A percentile compares a stretch with the other conserved stretches of the same genome.
Conservation (phyloP, 2,329 filamentous ascomycete species). For the Fusarium sp. region DNA sequence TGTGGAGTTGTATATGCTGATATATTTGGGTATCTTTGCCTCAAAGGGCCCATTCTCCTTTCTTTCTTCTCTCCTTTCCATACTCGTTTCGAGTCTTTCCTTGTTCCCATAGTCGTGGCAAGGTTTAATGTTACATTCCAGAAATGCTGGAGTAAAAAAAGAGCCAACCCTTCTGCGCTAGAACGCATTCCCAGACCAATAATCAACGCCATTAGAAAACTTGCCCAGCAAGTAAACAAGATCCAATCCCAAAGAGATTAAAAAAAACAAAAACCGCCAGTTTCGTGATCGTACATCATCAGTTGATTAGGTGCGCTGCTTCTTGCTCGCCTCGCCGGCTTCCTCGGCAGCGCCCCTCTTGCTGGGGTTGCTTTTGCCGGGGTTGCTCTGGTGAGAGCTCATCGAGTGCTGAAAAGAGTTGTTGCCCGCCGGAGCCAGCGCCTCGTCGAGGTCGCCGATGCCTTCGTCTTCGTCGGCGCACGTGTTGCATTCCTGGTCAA, state of each 20-base stretch:
- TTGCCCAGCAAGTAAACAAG: not conserved
- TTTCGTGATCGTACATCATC: not conserved
- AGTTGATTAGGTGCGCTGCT: slow-evolving; percentile 46
- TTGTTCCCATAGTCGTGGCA: not conserved
- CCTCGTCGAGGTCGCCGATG: slow-evolving; percentile 55
- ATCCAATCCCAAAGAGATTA: not conserved
- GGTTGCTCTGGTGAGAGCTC: slow-evolving; percentile 8
- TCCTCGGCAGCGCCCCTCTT: slow-evolving; percentile 39
- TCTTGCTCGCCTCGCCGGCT: slow-evolving; percentile 44
- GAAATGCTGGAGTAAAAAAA: not conserved
- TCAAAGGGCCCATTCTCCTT: not conserved
- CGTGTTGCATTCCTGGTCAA: slow-evolving; percentile 61
- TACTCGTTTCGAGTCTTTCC: not conserved
- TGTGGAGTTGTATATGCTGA: not conserved
- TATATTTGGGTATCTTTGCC: slow-evolving; percentile 6
- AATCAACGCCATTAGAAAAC: slow-evolving; percentile 27
- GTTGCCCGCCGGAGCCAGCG: slow-evolving; percentile 13
- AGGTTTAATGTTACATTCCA: slow-evolving; percentile 10
- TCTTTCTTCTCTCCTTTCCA: not conserved
- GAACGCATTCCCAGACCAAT: not conserved
- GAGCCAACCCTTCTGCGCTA: not conserved
- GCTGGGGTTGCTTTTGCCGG: slow-evolving; percentile 32
- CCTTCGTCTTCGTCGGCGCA: slow-evolving; percentile 58
- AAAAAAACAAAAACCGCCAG: not conserved
- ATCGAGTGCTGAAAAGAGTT: slow-evolving; percentile 1